These are phyloP conservation scores for Corrigiola litoralis DNA, from an alignment of 179 eudicot species.

Conservation along the genomic window DNA sequence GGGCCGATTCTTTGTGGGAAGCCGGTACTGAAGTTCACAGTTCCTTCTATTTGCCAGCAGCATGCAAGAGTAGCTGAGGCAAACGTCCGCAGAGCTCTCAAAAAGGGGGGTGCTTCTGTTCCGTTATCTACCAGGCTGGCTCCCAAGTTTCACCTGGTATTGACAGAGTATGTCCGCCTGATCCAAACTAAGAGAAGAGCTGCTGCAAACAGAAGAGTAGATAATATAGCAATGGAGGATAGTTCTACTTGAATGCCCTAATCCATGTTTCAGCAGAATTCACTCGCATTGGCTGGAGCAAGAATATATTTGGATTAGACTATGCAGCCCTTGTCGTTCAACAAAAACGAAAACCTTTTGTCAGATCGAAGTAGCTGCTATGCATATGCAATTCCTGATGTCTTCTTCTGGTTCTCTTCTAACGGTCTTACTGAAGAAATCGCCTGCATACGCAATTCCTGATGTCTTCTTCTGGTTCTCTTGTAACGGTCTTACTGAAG, in stretches of 20 bases:
- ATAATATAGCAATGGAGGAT: conserved; percentile 19
- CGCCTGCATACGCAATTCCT: no score
- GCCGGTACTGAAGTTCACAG: conserved; percentile 46
- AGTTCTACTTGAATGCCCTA: conserved; percentile 1
- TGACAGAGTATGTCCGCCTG: conserved; percentile 47
- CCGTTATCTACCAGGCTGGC: conserved; percentile 40
- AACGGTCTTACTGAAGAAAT: no score
- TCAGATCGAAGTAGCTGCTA: no score
- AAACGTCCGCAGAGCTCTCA: conserved; percentile 37
- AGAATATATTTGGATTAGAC: no score
- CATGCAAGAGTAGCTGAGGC: conserved; percentile 39
- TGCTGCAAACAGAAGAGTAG: conserved; percentile 21
- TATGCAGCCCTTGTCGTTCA: no score
- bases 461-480: no score
- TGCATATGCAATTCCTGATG: no score
- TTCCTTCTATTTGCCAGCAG: conserved; percentile 44
- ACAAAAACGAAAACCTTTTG: no score
- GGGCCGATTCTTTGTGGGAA: conserved; percentile 48
- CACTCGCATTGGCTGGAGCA: no score
- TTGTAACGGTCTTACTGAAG: no score
- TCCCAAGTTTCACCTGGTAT: conserved; percentile 54
- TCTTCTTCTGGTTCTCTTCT: no score
- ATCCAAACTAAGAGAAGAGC: conserved; percentile 54
- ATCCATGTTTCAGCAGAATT: not conserved
- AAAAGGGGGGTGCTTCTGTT: conserved; percentile 50